These are phyloP conservation scores for Chaetomium globosum DNA, from an alignment of 2,329 filamentous ascomycete genomes.

Conservation along the genomic window DNA sequence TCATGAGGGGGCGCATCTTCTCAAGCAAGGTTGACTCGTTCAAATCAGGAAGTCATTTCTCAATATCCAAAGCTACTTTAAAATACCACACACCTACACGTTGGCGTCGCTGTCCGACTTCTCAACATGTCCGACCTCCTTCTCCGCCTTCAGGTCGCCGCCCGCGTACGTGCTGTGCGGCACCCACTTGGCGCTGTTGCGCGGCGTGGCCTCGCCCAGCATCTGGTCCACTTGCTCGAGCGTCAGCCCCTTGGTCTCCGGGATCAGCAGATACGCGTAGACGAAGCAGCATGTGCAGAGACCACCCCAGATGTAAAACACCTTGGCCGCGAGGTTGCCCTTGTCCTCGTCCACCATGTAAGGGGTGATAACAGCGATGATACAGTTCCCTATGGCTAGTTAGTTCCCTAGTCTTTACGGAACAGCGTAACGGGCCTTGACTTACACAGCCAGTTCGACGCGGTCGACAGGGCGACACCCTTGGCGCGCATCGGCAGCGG, in stretches of 20 bases:
- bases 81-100: background rate
- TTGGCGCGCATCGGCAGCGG: conserved; percentile 72
- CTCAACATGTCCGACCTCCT: conserved; percentile 21
- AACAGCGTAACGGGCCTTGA: background rate
- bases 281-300: conserved; percentile 61
- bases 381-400: conserved; percentile 58
- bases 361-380: conserved; percentile 75
- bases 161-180: conserved; percentile 40
- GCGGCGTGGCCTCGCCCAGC: conserved; percentile 66
- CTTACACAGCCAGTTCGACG: conserved; percentile 58
- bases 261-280: conserved; percentile 73
- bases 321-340: conserved; percentile 44
- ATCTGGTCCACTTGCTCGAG: conserved; percentile 82
- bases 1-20: background rate
- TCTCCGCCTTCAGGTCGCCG: conserved; percentile 21
- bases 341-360: conserved; percentile 64
- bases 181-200: conserved; percentile 57
- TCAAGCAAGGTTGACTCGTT: background rate
- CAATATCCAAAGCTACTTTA: background rate
- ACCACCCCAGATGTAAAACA: conserved; percentile 40
- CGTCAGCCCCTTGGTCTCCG: conserved; percentile 81
- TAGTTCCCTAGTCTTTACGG: background rate
- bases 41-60: background rate
- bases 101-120: conserved; percentile 7
- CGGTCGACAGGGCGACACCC: conserved; percentile 66